Evolutionary conservation across 495 filamentous ascomycete species (phyloP).

Genomic region (Neurospora discreta): DNA sequence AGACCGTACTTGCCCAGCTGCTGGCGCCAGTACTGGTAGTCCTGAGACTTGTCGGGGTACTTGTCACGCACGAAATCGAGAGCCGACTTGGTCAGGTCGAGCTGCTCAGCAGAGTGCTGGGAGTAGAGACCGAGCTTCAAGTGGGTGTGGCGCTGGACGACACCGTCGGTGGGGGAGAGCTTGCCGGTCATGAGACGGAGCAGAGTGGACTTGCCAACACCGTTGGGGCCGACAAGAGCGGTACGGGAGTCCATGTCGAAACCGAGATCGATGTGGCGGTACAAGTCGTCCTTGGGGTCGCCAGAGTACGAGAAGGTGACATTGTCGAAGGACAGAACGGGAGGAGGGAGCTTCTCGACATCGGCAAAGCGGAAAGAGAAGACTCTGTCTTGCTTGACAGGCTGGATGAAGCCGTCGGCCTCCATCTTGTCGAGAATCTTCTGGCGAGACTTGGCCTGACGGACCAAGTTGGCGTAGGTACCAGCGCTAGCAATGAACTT

Average conservation of each 20-base stretch:
- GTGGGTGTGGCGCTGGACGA: conserved; percentile 86
- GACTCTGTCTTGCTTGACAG: conserved; percentile 71
- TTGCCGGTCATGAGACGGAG: conserved; percentile 96
- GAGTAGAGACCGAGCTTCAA: conserved; percentile 96
- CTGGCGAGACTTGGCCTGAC: conserved; percentile 96
- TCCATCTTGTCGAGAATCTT: conserved; percentile 99
- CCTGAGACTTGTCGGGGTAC: conserved; percentile 77
- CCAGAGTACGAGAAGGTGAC: conserved; percentile 98
- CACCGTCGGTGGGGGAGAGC: conserved; percentile 72
- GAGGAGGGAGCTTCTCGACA: conserved; percentile 94
- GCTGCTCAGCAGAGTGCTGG: conserved; percentile 96
- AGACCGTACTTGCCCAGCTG: conserved; percentile 92
- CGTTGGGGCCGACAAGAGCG: conserved; percentile 94
- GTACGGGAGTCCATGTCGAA: conserved; percentile 99
- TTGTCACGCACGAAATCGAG: conserved; percentile 97
- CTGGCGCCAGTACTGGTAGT: conserved; percentile 99
- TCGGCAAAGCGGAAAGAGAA: conserved; percentile 99
- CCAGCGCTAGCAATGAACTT: conserved; percentile 99
- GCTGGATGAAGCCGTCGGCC: conserved; percentile 95
- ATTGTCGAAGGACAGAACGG: conserved; percentile 90
- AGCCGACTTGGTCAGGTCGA: conserved; percentile 94
- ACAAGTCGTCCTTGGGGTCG: conserved; percentile 77
- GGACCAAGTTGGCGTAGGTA: conserved; percentile 98
- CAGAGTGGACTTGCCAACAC: conserved; percentile 99
- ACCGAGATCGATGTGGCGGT: conserved; percentile 92